These are phyloP conservation scores for Hemileia vastatrix DNA, from an alignment of 1,284 basidiomycete species.

Conservation along the genomic window DNA sequence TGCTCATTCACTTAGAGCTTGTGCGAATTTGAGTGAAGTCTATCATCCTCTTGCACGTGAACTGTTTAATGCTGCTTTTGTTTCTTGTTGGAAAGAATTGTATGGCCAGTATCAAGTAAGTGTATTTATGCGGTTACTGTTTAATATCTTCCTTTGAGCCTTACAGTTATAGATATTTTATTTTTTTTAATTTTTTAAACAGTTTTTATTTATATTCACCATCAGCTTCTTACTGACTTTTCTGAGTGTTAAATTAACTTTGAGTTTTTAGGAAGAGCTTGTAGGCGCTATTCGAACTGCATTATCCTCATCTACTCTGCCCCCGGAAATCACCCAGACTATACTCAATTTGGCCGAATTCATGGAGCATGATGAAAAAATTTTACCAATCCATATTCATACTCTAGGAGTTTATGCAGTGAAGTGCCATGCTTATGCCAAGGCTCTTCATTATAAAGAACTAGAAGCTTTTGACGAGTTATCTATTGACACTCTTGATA, in stretches of 20 bases:
- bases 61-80: constrained; percentile 94
- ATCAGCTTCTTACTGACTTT: neutral
- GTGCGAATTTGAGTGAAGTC: constrained; percentile 83
- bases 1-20: constrained; percentile 90
- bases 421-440: constrained; percentile 91
- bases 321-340: constrained; percentile 85
- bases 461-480: constrained; percentile 90
- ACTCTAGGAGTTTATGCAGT: constrained; percentile 84
- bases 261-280: constrained; percentile 73
- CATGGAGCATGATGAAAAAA: constrained; percentile 98
- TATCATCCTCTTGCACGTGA: constrained; percentile 87
- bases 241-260: neutral
- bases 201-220: constrained; percentile 1
- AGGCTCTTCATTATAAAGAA: constrained; percentile 98
- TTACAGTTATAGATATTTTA: neutral
- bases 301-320: constrained; percentile 67
- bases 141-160: neutral
- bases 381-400: constrained; percentile 84
- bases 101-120: constrained; percentile 89
- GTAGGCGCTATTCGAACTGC: constrained; percentile 83
- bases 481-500: constrained; percentile 76
- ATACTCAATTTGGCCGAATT: constrained; percentile 96
- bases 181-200: constrained; percentile 16
- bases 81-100: constrained; percentile 93
- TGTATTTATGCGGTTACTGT: neutral